These are phyloP conservation scores for Coffea humblotiana DNA, from an alignment of 305 asterid genomes.

Conservation along the genomic window DNA sequence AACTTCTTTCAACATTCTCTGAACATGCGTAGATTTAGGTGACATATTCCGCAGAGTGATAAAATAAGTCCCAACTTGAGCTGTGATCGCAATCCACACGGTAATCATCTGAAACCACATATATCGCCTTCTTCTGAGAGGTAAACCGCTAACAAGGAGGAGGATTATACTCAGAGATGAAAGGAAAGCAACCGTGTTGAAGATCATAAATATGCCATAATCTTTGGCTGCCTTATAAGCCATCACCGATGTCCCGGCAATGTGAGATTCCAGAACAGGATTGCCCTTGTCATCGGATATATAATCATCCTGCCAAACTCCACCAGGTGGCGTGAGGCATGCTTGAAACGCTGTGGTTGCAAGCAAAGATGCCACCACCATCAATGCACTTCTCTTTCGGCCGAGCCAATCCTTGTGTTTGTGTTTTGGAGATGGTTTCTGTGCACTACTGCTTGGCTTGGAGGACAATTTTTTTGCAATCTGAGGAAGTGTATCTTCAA, in stretches of 20 bases:
- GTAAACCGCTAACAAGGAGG: conserved; percentile 39
- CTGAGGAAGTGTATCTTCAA: conserved; percentile 13
- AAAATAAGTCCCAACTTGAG: conserved; percentile 38
- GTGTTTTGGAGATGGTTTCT: conserved; percentile 17
- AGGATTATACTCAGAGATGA: conserved; percentile 38
- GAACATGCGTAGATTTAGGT: conserved; percentile 10
- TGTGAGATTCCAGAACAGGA: conserved; percentile 1
- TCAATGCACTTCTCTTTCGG: conserved; percentile 35
- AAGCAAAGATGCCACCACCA: conserved; percentile 50
- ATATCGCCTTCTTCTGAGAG: conserved; percentile 34
- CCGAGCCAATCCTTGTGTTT: conserved; percentile 42
- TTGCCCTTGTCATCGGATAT: conserved; percentile 12
- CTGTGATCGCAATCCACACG: conserved; percentile 39
- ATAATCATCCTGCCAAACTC: conserved; percentile 44
- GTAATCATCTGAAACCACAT: conserved; percentile 45
- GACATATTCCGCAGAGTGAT: conserved; percentile 37
- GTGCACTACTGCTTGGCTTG: conserved; percentile 7
- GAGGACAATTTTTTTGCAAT: not conserved
- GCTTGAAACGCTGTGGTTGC: conserved; percentile 53
- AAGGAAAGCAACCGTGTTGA: conserved; percentile 43
- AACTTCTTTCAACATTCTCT: conserved; percentile 26
- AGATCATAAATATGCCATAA: conserved; percentile 38
- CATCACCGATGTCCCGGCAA: conserved; percentile 26
- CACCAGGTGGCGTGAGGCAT: conserved; percentile 44
- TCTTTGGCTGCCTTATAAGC: conserved; percentile 25